A percentile compares a stretch with the other conserved stretches of the same genome.
phyloP scores from a whole-genome alignment of 148 eudicot genomes.

The Rhododendron vialii region DNA sequence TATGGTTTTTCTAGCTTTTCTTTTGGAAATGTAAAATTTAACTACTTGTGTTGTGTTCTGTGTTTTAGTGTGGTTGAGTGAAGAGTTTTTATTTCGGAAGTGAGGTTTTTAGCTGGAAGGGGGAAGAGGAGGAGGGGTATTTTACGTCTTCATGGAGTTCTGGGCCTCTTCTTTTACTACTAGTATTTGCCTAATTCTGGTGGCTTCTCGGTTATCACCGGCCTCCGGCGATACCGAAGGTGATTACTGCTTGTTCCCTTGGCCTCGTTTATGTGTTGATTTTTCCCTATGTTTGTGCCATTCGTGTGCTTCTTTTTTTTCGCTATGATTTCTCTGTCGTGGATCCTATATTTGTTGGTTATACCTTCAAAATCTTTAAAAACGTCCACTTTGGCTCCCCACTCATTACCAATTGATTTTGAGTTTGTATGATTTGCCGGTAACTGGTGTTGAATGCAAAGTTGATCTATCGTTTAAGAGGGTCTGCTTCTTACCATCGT shows the following conservation, averaged over 20 bases:
- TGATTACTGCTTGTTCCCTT: background rate
- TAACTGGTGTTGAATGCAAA: background rate
- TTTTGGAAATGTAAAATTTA: too few relatives aligned
- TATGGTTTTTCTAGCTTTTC: too few relatives aligned
- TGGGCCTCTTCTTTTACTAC: background rate
- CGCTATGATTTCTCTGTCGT: background rate
- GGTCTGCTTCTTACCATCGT: too few relatives aligned
- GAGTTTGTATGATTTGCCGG: background rate
- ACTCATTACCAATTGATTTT: background rate
- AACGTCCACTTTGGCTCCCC: background rate
- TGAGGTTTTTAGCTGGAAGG: too few relatives aligned
- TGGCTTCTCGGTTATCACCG: background rate
- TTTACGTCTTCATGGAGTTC: background rate
- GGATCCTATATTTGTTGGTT: background rate
- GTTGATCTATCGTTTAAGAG: background rate
- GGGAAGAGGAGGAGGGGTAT: too few relatives aligned
- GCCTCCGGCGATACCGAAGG: background rate
- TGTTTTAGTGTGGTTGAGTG: too few relatives aligned
- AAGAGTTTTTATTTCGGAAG: too few relatives aligned
- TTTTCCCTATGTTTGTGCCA: background rate
- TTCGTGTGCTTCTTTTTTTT: background rate
- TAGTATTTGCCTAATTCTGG: background rate
- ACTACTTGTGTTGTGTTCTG: too few relatives aligned
- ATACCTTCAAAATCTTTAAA: background rate
- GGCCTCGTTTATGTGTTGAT: background rate